Evolutionary conservation across 164 flowering plant species (phyloP), one percentile per base, ranked within the genome.

Genomic region (Dillenia turbinata): DNA sequence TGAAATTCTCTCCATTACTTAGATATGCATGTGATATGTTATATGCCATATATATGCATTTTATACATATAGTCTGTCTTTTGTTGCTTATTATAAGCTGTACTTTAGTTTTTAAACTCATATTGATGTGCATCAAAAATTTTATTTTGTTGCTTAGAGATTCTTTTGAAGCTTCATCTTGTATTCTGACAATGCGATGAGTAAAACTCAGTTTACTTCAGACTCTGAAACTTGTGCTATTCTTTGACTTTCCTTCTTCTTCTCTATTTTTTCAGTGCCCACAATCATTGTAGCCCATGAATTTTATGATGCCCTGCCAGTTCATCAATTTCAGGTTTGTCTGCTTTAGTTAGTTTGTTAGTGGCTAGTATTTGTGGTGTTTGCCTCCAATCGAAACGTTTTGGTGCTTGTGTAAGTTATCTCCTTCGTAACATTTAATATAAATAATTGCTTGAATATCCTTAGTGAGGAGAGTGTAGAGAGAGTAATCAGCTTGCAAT

Each of bases 271-370:
- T 53, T 45, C 82, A 93, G 98, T 75, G 74, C 98, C 98, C 54
- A 81, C 90, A 52, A 86, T 90, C 57, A 78, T 93, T 61, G 77
- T 93, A 65, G 98, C 87, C 22, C 97, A 93, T 70, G 98, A 93
- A 67, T 93, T 93, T 64, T 93, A 70, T 80, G 98, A 93, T 82
- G 98, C 98, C 47, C 69, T 93, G 57, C 98, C 98, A 44, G 74
- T 93, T 64, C 98, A 93, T 76, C 98, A 90, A 57, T 93, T 93
- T 80, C 98, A 93, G 96, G 98, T 90, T 69, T 16, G 82, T 73
- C 53, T 66, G 10, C 10, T 64, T 8, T 19, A n/a, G 40, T 63
- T 56, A n/a, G 13, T 10, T 50, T 56, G 44, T 44, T 17, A 51
- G 12, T 46, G 40, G 12, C 74, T 2, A 2, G 33, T 26, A 26